Percentiles rank a stretch among this genome's conserved stretches.
These are phyloP conservation scores for Mortierella sp. DNA, from an alignment of 371 early-diverging fungal species.

Conservation along the genomic window DNA sequence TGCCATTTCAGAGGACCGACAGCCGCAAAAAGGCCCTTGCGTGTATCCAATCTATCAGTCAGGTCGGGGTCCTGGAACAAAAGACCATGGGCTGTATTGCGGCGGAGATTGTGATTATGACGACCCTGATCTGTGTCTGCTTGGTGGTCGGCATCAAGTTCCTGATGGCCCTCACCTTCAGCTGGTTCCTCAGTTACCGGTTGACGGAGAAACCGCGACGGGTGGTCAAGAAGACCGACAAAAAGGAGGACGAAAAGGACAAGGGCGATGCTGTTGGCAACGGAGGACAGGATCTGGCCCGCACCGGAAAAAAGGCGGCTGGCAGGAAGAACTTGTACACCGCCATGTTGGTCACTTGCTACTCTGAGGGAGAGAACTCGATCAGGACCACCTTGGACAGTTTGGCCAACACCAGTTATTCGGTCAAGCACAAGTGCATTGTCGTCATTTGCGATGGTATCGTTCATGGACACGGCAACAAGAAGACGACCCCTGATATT, in stretches of 20 bases:
- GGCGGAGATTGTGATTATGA: conserved; percentile 71
- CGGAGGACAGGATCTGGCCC: conserved; percentile 50
- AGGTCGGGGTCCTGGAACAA: conserved; percentile 66
- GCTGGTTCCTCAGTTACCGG: conserved; percentile 68
- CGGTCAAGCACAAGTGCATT: conserved; percentile 68
- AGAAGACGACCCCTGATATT: conserved; percentile 81
- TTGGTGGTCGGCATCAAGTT: conserved; percentile 77
- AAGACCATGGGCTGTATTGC: conserved; percentile 72
- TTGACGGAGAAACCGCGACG: conserved; percentile 43
- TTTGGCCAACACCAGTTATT: conserved; percentile 78
- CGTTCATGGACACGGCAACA: conserved; percentile 70
- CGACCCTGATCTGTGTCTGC: conserved; percentile 67
- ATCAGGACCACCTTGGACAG: conserved; percentile 88
- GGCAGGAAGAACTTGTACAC: conserved; percentile 59
- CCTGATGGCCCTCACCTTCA: conserved; percentile 75
- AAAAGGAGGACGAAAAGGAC: conserved; percentile 33
- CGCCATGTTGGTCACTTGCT: conserved; percentile 78
- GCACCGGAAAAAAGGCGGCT: conserved; percentile 23
- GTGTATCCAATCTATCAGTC: conserved; percentile 62
- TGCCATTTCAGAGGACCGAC: conserved; percentile 58
- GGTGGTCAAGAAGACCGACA: conserved; percentile 1
- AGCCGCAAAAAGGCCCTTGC: conserved; percentile 56
- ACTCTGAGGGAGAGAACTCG: conserved; percentile 84
- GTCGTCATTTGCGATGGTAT: conserved; percentile 67
- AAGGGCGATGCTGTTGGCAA: conserved; percentile 9